These are phyloP conservation scores for Pseudogymnoascus sp. DNA, from an alignment of 2,329 filamentous ascomycete species.

Conservation along the genomic window DNA sequence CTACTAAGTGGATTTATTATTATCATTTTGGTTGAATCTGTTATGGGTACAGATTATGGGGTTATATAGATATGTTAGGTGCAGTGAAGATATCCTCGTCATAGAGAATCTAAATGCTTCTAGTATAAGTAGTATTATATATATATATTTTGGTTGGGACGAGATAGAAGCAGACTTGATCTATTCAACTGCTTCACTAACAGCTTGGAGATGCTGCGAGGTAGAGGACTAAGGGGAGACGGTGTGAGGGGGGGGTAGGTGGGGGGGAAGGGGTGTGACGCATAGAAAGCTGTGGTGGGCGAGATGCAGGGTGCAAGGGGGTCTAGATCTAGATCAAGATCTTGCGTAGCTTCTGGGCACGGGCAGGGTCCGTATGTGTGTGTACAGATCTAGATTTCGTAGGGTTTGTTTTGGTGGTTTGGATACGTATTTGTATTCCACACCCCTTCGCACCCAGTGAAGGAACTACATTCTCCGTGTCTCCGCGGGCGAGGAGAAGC, in stretches of 20 bases:
- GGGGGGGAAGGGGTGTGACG: neutral
- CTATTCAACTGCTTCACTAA: too few species aligned
- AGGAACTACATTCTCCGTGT: neutral
- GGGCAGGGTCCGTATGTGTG: neutral
- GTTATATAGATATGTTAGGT: neutral
- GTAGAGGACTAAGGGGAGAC: neutral
- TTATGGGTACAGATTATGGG: neutral
- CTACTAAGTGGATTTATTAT: neutral
- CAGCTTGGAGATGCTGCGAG: neutral
- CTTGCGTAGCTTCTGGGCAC: neutral
- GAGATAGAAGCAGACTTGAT: too few species aligned
- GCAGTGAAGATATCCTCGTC: neutral
- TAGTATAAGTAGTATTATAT: too few species aligned
- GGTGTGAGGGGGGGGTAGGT: too few species aligned
- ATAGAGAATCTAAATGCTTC: too few species aligned
- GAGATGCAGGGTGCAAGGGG: neutral
- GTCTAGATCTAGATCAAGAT: neutral
- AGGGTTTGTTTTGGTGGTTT: neutral
- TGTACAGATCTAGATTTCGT: neutral
- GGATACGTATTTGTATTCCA: neutral
- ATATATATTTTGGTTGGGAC: too few species aligned
- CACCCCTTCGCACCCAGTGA: neutral
- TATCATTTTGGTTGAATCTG: neutral
- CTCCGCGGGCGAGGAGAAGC: neutral
- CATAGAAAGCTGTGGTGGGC: neutral